Evolutionary conservation across 2,329 filamentous ascomycete species (phyloP).

Genomic region (Neonectria punicea): DNA sequence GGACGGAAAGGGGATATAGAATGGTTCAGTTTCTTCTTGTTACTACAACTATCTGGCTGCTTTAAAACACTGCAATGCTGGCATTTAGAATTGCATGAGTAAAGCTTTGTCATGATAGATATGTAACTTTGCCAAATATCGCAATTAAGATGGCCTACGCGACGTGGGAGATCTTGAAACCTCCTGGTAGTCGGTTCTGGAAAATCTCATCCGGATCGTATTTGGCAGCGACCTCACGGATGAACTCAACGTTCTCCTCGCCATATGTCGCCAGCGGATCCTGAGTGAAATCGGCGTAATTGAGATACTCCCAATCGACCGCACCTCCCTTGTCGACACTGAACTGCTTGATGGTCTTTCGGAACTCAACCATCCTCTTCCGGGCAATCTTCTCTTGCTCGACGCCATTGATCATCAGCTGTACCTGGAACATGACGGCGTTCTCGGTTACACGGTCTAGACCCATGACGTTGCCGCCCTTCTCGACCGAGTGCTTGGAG

Average conservation of each 20-base stretch:
- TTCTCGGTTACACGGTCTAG: slow-evolving; percentile 13
- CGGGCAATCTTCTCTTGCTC: slow-evolving; percentile 7
- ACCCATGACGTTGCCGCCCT: slow-evolving; percentile 14
- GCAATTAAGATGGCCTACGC: slow-evolving; percentile 1
- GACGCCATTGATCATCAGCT: slow-evolving; percentile 8
- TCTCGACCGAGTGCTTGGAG: slow-evolving; percentile 10
- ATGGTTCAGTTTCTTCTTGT: too few species aligned
- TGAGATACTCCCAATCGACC: slow-evolving; percentile 35
- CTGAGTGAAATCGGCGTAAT: slow-evolving; percentile 35
- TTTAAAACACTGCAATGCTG: too few species aligned
- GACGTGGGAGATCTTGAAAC: slow-evolving; percentile 38
- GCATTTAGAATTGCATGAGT: too few species aligned
- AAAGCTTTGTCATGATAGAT: too few species aligned
- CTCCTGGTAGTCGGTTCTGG: slow-evolving; percentile 36
- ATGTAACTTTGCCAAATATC: not conserved
- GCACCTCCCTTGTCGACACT: slow-evolving; percentile 17
- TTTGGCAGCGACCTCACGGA: slow-evolving; percentile 33
- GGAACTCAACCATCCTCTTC: slow-evolving; percentile 9
- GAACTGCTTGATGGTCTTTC: slow-evolving; percentile 5
- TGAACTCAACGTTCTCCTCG: slow-evolving; percentile 32
- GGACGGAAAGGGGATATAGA: too few species aligned
- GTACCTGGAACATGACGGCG: slow-evolving; percentile 14
- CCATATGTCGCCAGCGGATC: slow-evolving; percentile 37
- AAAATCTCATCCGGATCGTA: slow-evolving; percentile 44
- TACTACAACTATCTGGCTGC: too few species aligned